Conservation (phyloP, 345 rosid genomes). For the Melaleuca quinquenervia region DNA sequence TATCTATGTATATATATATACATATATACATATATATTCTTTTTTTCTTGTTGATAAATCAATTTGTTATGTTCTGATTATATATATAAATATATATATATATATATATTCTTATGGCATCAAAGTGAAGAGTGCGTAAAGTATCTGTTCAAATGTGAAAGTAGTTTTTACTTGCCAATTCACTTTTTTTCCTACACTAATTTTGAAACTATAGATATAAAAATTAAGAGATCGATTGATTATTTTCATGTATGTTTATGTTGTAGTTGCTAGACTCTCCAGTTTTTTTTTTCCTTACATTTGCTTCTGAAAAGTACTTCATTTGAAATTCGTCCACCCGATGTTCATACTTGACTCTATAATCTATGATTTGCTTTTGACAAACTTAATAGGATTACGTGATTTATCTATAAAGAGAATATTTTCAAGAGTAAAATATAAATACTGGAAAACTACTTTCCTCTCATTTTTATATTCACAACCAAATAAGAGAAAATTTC, state of each 20-base stretch:
- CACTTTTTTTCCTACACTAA: background rate
- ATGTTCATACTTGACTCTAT: background rate
- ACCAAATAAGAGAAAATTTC: background rate
- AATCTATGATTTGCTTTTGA: background rate
- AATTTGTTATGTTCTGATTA: background rate
- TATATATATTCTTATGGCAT: background rate
- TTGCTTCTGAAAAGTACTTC: background rate
- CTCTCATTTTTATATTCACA: background rate
- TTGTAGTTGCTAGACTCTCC: no score
- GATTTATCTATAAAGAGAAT: background rate
- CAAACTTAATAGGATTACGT: background rate
- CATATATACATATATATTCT: background rate
- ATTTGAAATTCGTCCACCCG: background rate
- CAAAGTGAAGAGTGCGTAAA: background rate
- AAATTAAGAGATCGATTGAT: background rate
- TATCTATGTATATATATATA: no score
- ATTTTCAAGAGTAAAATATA: background rate
- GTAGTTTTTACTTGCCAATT: background rate
- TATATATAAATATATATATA: accelerated
- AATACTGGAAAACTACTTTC: background rate
- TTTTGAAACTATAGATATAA: background rate
- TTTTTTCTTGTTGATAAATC: background rate
- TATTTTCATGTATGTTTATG: background rate
- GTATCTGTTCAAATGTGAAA: background rate
- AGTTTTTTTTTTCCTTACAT: background rate